A percentile compares a stretch with the other conserved stretches of the same genome.
Conservation (phyloP, 805 yeast genomes). For the Starmerella bombi region DNA sequence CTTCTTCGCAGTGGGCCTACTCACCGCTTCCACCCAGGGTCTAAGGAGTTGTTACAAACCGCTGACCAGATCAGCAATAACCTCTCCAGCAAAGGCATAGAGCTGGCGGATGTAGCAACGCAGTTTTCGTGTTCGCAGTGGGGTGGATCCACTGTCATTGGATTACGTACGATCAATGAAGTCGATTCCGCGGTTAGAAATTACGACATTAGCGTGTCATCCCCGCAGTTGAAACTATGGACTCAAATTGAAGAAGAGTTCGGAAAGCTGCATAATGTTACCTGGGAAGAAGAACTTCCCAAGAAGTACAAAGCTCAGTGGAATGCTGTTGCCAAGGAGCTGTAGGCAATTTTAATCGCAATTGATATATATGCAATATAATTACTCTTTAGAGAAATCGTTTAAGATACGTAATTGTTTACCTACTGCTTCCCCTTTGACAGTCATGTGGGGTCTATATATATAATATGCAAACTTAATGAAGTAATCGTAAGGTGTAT, state of each 20-base stretch:
- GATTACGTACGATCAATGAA: conserved; percentile 55
- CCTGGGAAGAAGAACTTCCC: conserved; percentile 13
- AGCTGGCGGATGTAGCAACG: conserved; percentile 71
- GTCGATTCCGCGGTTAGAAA: conserved; percentile 47
- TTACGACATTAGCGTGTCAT: conserved; percentile 36
- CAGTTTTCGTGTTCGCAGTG: conserved; percentile 58
- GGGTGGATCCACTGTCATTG: conserved; percentile 63
- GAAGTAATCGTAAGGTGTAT: no score
- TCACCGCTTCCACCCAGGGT: conserved; percentile 70
- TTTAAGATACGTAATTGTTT: no score
- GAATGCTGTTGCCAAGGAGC: conserved; percentile 1
- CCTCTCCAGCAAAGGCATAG: conserved; percentile 36
- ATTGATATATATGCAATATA: no score
- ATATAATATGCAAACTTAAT: no score
- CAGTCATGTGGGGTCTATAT: no score
- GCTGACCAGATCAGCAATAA: conserved; percentile 37
- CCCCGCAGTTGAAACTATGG: conserved; percentile 12
- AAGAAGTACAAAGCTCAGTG: conserved; percentile 1
- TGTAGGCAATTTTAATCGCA: background rate
- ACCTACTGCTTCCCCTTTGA: no score
- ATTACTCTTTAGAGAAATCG: no score
- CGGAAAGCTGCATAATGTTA: conserved; percentile 13
- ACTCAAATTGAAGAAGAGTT: conserved; percentile 7
- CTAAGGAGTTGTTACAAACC: conserved; percentile 37
- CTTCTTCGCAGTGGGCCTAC: conserved; percentile 55